Evolutionary conservation across 176 grass and related monocot genomes (phyloP).

Genomic region (Eremochloa ophiuroides): DNA sequence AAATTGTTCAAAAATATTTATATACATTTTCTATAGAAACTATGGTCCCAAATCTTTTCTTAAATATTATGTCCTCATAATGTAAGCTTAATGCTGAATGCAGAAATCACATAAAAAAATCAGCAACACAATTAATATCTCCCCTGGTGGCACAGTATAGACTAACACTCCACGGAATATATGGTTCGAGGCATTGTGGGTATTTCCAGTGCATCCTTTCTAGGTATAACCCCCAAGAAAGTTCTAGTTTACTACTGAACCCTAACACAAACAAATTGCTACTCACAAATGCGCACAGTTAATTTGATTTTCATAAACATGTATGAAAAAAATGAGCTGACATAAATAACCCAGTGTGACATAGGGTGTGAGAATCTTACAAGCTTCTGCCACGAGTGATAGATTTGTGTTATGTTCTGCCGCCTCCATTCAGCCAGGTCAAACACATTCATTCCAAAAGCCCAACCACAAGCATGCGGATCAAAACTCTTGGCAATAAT

Average conservation of each 20-base stretch:
- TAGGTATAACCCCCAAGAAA: neutral
- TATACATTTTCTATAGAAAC: neutral
- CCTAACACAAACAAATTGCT: neutral
- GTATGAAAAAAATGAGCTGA: neutral
- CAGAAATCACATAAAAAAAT: neutral
- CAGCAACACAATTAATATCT: neutral
- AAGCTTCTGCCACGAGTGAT: slow-evolving; percentile 77
- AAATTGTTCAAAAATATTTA: neutral
- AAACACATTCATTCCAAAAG: slow-evolving; percentile 95
- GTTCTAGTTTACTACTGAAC: neutral
- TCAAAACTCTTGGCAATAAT: slow-evolving; percentile 74
- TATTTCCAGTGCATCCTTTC: neutral
- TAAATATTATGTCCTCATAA: neutral
- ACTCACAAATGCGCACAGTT: neutral
- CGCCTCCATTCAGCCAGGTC: slow-evolving; percentile 82
- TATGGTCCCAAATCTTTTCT: neutral
- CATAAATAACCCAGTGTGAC: slow-evolving; percentile 5
- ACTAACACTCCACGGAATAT: neutral
- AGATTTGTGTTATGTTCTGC: slow-evolving; percentile 72
- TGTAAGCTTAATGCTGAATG: slow-evolving; percentile 13
- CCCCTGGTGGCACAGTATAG: neutral
- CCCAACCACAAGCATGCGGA: slow-evolving; percentile 68
- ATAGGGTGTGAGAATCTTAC: slow-evolving; percentile 39
- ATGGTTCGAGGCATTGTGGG: neutral
- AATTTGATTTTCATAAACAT: neutral